Percentiles rank a stretch among this genome's conserved stretches.
Conservation (phyloP, 768 basidiomycete genomes). For the Macrolepiota fuliginosa region DNA sequence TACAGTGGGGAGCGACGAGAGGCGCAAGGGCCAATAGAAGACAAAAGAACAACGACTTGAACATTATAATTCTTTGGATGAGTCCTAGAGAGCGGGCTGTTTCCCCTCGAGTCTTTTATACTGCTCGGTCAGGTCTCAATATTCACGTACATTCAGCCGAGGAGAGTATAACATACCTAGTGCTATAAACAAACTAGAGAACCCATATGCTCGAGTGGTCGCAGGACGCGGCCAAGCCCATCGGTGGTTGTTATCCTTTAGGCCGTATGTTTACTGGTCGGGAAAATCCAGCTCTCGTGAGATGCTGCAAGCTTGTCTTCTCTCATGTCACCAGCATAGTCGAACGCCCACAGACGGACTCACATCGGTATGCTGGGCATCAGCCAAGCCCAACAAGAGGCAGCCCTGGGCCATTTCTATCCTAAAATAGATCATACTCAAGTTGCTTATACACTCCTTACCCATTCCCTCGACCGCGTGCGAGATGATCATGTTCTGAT, state of each 20-base stretch:
- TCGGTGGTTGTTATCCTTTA: not conserved
- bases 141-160: not conserved
- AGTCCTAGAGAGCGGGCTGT: not conserved
- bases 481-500: not conserved
- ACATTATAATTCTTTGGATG: not conserved
- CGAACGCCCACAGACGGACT: not conserved
- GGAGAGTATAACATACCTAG: not conserved
- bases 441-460: not conserved
- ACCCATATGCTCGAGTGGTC: not conserved
- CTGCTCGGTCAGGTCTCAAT: not conserved
- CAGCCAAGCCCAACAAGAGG: not conserved
- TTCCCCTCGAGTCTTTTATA: not conserved
- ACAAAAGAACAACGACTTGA: not conserved
- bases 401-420: not conserved
- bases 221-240: not conserved
- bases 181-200: not conserved
- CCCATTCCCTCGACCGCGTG: not conserved
- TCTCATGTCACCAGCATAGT: not conserved
- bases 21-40: conserved; percentile 21
- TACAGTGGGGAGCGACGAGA: conserved; percentile 26
- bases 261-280: not conserved
- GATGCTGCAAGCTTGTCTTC: not conserved
- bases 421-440: not conserved
- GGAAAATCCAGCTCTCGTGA: not conserved
- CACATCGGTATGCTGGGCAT: not conserved